phyloP scores from a whole-genome alignment of 495 filamentous ascomycete species.

The Oidiodendron maius region DNA sequence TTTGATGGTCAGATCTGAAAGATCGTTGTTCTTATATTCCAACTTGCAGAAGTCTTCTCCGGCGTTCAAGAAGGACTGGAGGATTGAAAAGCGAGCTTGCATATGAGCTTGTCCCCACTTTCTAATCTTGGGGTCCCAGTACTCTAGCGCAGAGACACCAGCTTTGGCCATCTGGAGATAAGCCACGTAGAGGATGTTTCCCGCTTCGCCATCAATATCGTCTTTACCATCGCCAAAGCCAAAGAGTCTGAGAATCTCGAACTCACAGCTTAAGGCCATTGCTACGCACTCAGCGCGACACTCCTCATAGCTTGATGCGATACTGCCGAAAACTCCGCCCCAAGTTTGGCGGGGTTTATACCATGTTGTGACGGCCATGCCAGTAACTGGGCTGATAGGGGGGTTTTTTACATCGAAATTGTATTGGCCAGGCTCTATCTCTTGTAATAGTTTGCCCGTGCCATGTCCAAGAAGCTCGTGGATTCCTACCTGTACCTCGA shows the following conservation, averaged over 20 bases:
- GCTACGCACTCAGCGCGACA: constrained; percentile 77
- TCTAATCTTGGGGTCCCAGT: constrained; percentile 77
- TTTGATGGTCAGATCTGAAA: constrained; percentile 72
- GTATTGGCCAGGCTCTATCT: constrained; percentile 70
- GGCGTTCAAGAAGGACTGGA: constrained; percentile 81
- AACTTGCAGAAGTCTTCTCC: constrained; percentile 79
- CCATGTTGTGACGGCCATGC: constrained; percentile 73
- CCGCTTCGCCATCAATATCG: constrained; percentile 69
- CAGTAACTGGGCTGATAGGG: constrained; percentile 71
- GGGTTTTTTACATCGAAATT: constrained; percentile 83
- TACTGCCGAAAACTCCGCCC: constrained; percentile 82
- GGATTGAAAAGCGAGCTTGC: constrained; percentile 88
- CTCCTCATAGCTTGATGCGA: constrained; percentile 80
- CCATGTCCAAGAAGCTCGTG: constrained; percentile 96
- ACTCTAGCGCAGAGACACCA: constrained; percentile 76
- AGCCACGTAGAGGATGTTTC: constrained; percentile 75
- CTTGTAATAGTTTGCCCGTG: constrained; percentile 90
- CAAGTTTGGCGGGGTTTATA: constrained; percentile 95
- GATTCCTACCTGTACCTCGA: constrained; percentile 92
- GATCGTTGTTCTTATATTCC: constrained; percentile 64
- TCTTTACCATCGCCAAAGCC: constrained; percentile 72
- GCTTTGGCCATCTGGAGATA: constrained; percentile 93
- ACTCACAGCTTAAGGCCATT: constrained; percentile 88
- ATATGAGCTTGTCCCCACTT: constrained; percentile 97
- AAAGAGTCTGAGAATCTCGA: constrained; percentile 82